Base-by-base conservation (phyloP, 495 filamentous ascomycete genomes). In the Aspergillus bridgeri region DNA sequence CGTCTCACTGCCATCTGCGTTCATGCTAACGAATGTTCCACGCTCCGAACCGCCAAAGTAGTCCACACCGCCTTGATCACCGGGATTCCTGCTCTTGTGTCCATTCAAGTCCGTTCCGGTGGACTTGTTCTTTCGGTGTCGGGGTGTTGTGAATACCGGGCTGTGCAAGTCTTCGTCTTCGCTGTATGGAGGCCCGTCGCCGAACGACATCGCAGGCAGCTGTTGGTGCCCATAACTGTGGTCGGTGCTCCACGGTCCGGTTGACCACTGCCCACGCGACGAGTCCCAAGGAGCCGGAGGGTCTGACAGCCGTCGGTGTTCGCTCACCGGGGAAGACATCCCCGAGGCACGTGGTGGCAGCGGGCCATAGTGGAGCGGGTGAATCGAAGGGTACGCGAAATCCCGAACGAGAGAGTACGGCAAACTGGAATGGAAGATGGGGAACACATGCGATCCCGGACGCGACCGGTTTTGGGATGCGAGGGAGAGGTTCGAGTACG, bases 91-190 rank as follows among this genome's bases (percentile, higher is more conserved):
- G 18, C 79, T 75, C 57, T 79, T 73, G n/a, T 69, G 65, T 24
- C 74, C 72, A 53, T 80, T 74, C 53, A 69, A 46, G 33, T 62
- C 74, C 19, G 65, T 72, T 21, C 61, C 68, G 3, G 85, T 84
- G 17, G 88, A 89, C 72, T 95, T 94, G 70, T 90, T 86, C 71
- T 93, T 94, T 66, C 86, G 88, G 69, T 95, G 90, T 22, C 89
- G 81, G 8, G 86, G 83, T 55, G 83, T 87, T 9, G 83, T 85
- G 49, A 89, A 83, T 3, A 96, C 89, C 6, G 93, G 93, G 65
- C 90, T 95, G 65, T 96, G 91, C 48, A 98, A 74, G 72, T 98
- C 93, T 65, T 96, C 92, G 71, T 98, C 93, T 71, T 98, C 93
- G 71, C 89, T 95, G 79, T 90, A 98, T n/a, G 93, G 93, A 5